Base-by-base conservation (phyloP, 257 asterid species). In the Solanum virginianum region DNA sequence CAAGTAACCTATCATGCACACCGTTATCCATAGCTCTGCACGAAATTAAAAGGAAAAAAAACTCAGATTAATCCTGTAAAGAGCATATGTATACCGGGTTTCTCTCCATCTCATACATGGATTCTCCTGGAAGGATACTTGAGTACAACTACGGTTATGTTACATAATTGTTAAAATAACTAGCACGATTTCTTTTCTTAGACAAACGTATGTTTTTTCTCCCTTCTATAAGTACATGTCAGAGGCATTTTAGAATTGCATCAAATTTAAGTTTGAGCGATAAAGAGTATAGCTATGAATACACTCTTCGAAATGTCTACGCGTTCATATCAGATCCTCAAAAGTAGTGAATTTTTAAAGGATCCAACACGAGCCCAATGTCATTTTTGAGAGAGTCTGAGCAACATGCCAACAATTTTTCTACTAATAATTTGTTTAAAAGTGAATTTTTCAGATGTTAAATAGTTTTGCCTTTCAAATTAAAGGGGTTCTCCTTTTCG, bases 1-100 rank as follows among this genome's bases (percentile, higher is more conserved):
- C 82, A 70, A 94, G 85, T 84, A 93, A 90, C 91, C 91, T 83
- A 90, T 90, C 91, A 12, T 85, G 86, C 77, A 92, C 10, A 8
- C 90, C 89, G 47, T 80, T 84, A 24, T 88, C 92, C 97, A 93
- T 93, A 85, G 84, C 86, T 87, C 94, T 91, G 91, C 17, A 72
- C 12, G 2, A 53, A 79, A 41, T 53, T 26, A 2, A 15, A 77
- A 15, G 4, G 16, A 15, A 47, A 24, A 24, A 26, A 15, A 8
- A 4, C 16, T 24, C 62, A 75, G 47, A 16, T 79, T 53, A 65
- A 65, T 20, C 43, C 43, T 65, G 43, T 13, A 65, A 13, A 65
- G 71, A 65, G 71, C 11, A 65, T 26, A 7, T 3, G 2, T 5
- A 65, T 65, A 20, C 6, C 3, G 0, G 43, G 3, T 26, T 26